These are phyloP conservation scores for Apiotrichum laibachii DNA, from an alignment of 1,284 basidiomycete genomes.

Conservation along the genomic window DNA sequence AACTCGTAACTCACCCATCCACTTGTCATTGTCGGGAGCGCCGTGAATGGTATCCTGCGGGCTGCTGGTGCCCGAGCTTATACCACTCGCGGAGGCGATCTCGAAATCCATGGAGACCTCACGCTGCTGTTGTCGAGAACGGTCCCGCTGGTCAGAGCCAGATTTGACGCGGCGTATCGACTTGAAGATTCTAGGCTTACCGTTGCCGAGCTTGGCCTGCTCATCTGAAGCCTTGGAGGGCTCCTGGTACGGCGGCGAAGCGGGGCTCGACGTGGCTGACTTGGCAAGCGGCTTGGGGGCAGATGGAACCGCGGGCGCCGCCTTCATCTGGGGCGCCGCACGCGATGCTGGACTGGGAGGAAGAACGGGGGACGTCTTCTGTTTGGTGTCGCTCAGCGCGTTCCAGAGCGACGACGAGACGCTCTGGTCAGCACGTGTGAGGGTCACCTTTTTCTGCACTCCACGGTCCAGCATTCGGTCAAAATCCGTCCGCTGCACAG, in stretches of 20 bases:
- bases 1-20: constrained; percentile 40
- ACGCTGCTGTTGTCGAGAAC: constrained; percentile 49
- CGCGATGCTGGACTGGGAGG: not conserved
- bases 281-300: constrained; percentile 11
- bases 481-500: constrained; percentile 60
- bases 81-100: constrained; percentile 40
- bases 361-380: not conserved
- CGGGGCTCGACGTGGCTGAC: constrained; percentile 59
- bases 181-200: constrained; percentile 47
- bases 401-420: constrained; percentile 33
- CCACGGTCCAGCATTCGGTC: constrained; percentile 61
- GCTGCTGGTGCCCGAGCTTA: constrained; percentile 39
- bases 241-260: constrained; percentile 3
- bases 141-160: constrained; percentile 28
- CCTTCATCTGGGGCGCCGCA: not conserved
- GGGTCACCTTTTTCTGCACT: constrained; percentile 24
- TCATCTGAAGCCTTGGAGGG: constrained; percentile 5
- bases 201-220: constrained; percentile 64
- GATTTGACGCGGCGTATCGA: constrained; percentile 32
- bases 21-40: constrained; percentile 49
- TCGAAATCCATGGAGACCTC: constrained; percentile 48
- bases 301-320: not conserved
- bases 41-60: constrained; percentile 43
- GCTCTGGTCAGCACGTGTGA: constrained; percentile 22
- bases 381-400: constrained; percentile 17